Percentiles rank a stretch among this genome's conserved stretches.
phyloP scores from a whole-genome alignment of 306 rosid species.

The Cyclanthera cordifolia region DNA sequence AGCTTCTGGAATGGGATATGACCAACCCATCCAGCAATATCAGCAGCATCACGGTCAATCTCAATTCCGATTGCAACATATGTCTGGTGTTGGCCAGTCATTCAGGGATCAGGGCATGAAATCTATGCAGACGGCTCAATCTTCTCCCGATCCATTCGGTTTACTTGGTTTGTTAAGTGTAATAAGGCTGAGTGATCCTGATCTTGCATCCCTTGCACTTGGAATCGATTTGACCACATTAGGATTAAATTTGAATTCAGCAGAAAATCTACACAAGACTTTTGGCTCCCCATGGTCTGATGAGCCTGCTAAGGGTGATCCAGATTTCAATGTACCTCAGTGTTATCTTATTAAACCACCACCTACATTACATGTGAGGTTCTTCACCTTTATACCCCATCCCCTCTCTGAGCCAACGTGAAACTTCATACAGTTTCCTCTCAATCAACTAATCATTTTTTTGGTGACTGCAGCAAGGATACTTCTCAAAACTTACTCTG shows the following conservation, averaged over 20 bases:
- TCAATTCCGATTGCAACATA: conserved; percentile 78
- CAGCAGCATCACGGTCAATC: conserved; percentile 84
- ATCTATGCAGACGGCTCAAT: conserved; percentile 58
- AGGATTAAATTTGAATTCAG: conserved; percentile 83
- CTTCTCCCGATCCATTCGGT: conserved; percentile 74
- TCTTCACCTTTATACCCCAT: not conserved
- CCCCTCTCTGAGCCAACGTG: not conserved
- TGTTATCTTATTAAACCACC: conserved; percentile 76
- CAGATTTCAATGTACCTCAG: conserved; percentile 74
- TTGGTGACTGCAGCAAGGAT: conserved; percentile 51
- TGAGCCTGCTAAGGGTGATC: conserved; percentile 87
- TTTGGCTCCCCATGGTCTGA: conserved; percentile 98
- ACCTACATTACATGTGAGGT: conserved; percentile 59
- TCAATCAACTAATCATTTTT: not conserved
- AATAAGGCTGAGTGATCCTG: conserved; percentile 88
- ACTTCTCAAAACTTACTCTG: conserved; percentile 55
- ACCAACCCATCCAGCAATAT: conserved; percentile 82
- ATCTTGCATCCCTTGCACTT: conserved; percentile 80
- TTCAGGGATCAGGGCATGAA: conserved; percentile 77
- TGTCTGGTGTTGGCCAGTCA: conserved; percentile 71
- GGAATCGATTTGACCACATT: conserved; percentile 90
- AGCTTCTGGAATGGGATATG: conserved; percentile 79
- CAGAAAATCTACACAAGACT: conserved; percentile 88
- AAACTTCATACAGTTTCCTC: conserved; percentile 3
- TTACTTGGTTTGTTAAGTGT: conserved; percentile 87